phyloP scores from a whole-genome alignment of 768 basidiomycete species.

The Lentinus tigrinus region DNA sequence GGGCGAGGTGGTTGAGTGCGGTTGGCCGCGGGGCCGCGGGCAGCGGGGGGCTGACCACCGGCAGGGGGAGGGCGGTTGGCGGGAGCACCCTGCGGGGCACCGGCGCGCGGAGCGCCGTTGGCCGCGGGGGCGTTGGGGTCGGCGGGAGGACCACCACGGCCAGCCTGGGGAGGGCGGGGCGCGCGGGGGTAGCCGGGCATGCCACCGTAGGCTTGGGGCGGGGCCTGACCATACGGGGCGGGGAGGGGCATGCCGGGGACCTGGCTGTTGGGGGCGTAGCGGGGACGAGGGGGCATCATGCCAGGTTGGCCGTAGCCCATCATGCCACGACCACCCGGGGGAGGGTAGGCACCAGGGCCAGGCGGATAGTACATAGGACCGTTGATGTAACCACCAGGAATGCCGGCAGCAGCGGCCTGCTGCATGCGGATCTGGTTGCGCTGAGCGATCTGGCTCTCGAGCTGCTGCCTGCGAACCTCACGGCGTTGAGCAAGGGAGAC shows the following conservation, averaged over 20 bases:
- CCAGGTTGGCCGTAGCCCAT: conserved; percentile 80
- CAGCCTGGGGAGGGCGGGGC: conserved; percentile 65
- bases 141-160: conserved; percentile 72
- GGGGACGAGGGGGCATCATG: conserved; percentile 86
- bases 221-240: conserved; percentile 67
- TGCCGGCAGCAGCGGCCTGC: conserved; percentile 86
- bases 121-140: conserved; percentile 56
- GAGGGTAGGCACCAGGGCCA: conserved; percentile 74
- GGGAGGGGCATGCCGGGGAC: conserved; percentile 78
- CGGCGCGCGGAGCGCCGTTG: conserved; percentile 55
- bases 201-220: conserved; percentile 71
- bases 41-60: conserved; percentile 44
- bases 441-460: conserved; percentile 98
- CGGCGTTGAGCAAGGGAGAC: conserved; percentile 98
- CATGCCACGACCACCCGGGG: conserved; percentile 74
- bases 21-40: conserved; percentile 33
- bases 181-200: conserved; percentile 66
- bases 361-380: conserved; percentile 87
- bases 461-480: conserved; percentile 95
- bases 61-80: conserved; percentile 50
- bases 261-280: conserved; percentile 72
- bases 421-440: conserved; percentile 97
- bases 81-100: conserved; percentile 51
- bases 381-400: conserved; percentile 82
- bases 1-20: conserved; percentile 30